Evolutionary conservation across 306 rosid species (phyloP).

Genomic region (Quercus aquifolioides): DNA sequence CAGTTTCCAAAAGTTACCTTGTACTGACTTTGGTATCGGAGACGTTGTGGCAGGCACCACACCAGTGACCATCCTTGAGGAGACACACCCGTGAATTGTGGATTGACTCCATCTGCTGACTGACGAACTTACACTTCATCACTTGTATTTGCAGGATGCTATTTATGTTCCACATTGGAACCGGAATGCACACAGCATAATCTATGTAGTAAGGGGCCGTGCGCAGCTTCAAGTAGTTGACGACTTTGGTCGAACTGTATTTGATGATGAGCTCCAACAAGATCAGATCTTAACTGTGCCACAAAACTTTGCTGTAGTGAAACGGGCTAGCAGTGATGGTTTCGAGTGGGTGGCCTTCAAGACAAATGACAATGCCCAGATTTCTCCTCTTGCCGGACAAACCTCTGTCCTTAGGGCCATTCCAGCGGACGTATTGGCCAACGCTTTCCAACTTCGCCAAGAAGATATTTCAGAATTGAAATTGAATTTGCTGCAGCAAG

Average conservation of each 20-base stretch:
- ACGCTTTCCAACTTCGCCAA: constrained; percentile 20
- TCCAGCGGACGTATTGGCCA: constrained; percentile 44
- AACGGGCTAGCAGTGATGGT: constrained; percentile 27
- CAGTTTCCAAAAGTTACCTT: too few species aligned
- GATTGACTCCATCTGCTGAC: too few species aligned
- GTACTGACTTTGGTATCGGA: too few species aligned
- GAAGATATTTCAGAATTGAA: constrained; percentile 43
- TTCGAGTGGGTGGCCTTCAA: constrained; percentile 55
- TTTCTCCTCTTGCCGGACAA: constrained; percentile 41
- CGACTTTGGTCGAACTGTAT: constrained; percentile 37
- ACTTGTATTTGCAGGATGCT: constrained; percentile 35
- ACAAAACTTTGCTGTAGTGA: constrained; percentile 53
- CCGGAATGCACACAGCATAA: constrained; percentile 38
- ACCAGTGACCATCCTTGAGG: too few species aligned
- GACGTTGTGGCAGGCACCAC: too few species aligned
- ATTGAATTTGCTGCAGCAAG: background rate
- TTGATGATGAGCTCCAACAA: constrained; percentile 30
- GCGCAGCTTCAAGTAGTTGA: constrained; percentile 54
- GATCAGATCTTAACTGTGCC: constrained; percentile 48
- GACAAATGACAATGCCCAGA: constrained; percentile 41
- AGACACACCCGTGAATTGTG: too few species aligned
- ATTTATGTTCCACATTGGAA: constrained; percentile 60
- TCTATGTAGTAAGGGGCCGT: constrained; percentile 48
- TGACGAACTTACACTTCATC: too few species aligned
- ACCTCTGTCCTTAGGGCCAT: constrained; percentile 21